Evolutionary conservation across 495 filamentous ascomycete genomes (phyloP).

Genomic region (Aspergillus conjunctus): DNA sequence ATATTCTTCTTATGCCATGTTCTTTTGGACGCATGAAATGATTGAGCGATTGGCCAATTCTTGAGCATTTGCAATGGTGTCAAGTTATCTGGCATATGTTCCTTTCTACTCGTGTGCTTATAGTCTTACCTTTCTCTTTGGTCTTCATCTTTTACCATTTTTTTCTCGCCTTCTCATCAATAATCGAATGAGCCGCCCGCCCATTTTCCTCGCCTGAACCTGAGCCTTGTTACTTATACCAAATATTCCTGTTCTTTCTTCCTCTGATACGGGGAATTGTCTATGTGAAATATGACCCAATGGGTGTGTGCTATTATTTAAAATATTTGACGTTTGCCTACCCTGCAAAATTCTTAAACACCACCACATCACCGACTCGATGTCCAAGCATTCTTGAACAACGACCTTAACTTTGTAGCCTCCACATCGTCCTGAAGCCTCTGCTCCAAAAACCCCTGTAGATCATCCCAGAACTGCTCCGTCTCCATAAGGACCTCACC

Average conservation of each 20-base stretch:
- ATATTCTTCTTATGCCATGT: slow-evolving; percentile 32
- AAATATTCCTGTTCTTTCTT: slow-evolving; percentile 12
- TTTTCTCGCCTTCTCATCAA: neutral
- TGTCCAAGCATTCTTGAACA: slow-evolving; percentile 73
- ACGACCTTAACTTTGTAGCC: slow-evolving; percentile 61
- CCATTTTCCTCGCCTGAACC: neutral
- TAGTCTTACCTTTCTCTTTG: slow-evolving; percentile 29
- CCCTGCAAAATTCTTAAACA: slow-evolving; percentile 10
- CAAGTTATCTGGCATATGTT: slow-evolving; percentile 43
- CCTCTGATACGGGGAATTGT: slow-evolving; percentile 7
- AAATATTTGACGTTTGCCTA: slow-evolving; percentile 8
- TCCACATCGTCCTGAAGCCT: slow-evolving; percentile 71
- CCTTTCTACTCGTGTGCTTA: slow-evolving; percentile 39
- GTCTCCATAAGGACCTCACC: slow-evolving; percentile 62
- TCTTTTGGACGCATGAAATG: slow-evolving; percentile 46
- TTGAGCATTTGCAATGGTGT: slow-evolving; percentile 51
- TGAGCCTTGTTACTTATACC: slow-evolving; percentile 16
- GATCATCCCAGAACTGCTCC: slow-evolving; percentile 84
- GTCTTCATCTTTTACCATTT: slow-evolving; percentile 16
- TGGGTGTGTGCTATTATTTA: neutral
- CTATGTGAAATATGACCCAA: slow-evolving; percentile 15
- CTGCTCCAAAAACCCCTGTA: slow-evolving; percentile 78
- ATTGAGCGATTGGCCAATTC: slow-evolving; percentile 48
- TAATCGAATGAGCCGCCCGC: slow-evolving; percentile 9
- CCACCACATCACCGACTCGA: slow-evolving; percentile 28